Conservation (phyloP, 129 eudicot species). For the Flaveria ramosissima region DNA sequence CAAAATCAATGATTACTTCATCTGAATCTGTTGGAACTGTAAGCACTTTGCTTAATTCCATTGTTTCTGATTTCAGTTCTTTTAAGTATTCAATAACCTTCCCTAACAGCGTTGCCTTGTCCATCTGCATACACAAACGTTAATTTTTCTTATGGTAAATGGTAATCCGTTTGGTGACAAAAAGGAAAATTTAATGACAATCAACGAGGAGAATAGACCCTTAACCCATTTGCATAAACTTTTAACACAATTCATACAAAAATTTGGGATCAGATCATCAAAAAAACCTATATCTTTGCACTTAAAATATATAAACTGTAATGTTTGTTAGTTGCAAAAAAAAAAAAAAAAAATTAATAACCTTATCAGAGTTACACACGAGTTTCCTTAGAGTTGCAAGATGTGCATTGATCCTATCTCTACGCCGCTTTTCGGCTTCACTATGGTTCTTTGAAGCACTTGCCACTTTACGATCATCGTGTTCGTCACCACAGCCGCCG, state of each 20-base stretch:
- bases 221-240: too few species aligned
- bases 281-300: not conserved
- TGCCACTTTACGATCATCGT: slow-evolving; percentile 32
- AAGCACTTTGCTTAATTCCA: slow-evolving; percentile 49
- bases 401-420: slow-evolving; percentile 89
- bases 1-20: slow-evolving; percentile 50
- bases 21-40: slow-evolving; percentile 59
- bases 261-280: too few species aligned
- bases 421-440: slow-evolving; percentile 89
- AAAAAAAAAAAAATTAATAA: slow-evolving; percentile 9
- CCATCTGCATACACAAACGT: slow-evolving; percentile 55
- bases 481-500: slow-evolving; percentile 29
- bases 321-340: not conserved
- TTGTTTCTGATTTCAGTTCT: slow-evolving; percentile 47
- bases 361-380: slow-evolving; percentile 80
- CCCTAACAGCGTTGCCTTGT: slow-evolving; percentile 79
- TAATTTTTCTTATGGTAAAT: not conserved
- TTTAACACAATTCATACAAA: too few species aligned
- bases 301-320: not conserved
- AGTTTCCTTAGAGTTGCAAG: slow-evolving; percentile 76
- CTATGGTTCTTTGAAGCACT: slow-evolving; percentile 83
- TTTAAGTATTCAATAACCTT: slow-evolving; percentile 66
- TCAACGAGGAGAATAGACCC: too few species aligned
- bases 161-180: not conserved
- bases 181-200: too few species aligned